Base-by-base conservation (phyloP, 441 rosid species). In the Biscutella laevigata region DNA sequence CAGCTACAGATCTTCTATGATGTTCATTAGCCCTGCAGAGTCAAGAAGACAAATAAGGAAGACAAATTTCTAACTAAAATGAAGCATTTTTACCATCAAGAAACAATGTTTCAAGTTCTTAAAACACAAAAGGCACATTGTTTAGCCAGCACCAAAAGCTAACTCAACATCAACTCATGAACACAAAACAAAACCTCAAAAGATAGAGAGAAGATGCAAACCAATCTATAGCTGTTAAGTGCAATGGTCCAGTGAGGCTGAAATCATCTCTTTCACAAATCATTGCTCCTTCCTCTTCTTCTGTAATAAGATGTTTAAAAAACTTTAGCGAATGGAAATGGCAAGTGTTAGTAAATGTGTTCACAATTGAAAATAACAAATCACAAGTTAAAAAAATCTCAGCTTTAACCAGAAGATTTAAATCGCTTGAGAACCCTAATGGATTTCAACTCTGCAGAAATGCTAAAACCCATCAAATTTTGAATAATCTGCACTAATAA, bases 1-100 rank as follows among this genome's bases (percentile, higher is more conserved):
- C 94, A 25, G 88, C 80, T 53, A 94, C 78, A 2, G 94, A 77
- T 64, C 94, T 73, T 40, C 70, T 69, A 48, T 89, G 88, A 44
- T 84, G 64, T 42, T 57, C 71, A 78, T 84, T 73, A 32, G 69
- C 68, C 99, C 97, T 88, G 64, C 58, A 73, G 15, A 54, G 34
- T 41, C 54, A 65, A 56, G 1, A 6, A 29, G 3, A 35, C 15
- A 19, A 5, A 5, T 7, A 17, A 28, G 17, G 1, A 3, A 7
- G 0, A 9, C 19, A 27, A 26, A 5, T 7, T 37, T 6, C 0
- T 30, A 17, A 8, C 3, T 3, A 7, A 19, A 6, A 48, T 6
- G 14, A 21, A 33, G 5, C 42, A 5, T 13, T 24, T 10, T 1
- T 7, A 27, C 9, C 26, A 38, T 15, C 1, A 34, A 35, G 13